These are phyloP conservation scores for Mycena haematopus DNA, from an alignment of 768 basidiomycete genomes.

Conservation along the genomic window DNA sequence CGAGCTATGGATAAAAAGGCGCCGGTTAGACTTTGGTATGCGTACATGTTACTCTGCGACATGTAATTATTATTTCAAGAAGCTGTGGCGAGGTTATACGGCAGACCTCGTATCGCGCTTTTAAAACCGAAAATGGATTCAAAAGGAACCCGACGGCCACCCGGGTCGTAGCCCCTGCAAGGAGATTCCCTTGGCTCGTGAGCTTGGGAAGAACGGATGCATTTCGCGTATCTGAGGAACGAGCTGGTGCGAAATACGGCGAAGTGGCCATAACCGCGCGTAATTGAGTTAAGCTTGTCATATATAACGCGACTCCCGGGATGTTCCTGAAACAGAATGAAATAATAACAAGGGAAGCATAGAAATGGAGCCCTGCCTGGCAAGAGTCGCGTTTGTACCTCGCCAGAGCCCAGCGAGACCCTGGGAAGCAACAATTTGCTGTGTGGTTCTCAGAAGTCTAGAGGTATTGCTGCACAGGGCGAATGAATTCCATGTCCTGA, in stretches of 20 bases:
- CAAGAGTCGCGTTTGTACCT: slow-evolving; percentile 82
- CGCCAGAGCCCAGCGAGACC: slow-evolving; percentile 85
- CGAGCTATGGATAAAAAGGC: slow-evolving; percentile 66
- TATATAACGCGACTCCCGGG: slow-evolving; percentile 92
- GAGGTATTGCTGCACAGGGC: slow-evolving; percentile 38
- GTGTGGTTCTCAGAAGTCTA: slow-evolving; percentile 56
- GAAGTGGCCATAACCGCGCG: slow-evolving; percentile 78
- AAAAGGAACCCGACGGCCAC: slow-evolving; percentile 82
- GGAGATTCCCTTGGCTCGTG: slow-evolving; percentile 78
- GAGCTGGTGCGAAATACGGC: slow-evolving; percentile 63
- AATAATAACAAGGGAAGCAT: not conserved
- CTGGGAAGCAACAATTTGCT: slow-evolving; percentile 63
- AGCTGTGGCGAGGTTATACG: slow-evolving; percentile 2
- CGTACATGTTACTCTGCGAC: slow-evolving; percentile 84
- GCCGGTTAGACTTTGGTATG: slow-evolving; percentile 65
- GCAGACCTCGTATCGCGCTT: slow-evolving; percentile 89
- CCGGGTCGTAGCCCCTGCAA: slow-evolving; percentile 85
- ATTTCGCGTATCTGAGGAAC: slow-evolving; percentile 34
- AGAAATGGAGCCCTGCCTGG: slow-evolving; percentile 52
- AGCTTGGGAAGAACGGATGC: slow-evolving; percentile 73
- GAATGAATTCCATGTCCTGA: slow-evolving; percentile 1
- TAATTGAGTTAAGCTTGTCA: slow-evolving; percentile 84
- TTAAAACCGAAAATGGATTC: slow-evolving; percentile 91
- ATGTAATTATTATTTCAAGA: slow-evolving; percentile 5
- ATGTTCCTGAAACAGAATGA: slow-evolving; percentile 68